phyloP scores from a whole-genome alignment of 1,139 yeast species.

The Spathaspora sp. region DNA sequence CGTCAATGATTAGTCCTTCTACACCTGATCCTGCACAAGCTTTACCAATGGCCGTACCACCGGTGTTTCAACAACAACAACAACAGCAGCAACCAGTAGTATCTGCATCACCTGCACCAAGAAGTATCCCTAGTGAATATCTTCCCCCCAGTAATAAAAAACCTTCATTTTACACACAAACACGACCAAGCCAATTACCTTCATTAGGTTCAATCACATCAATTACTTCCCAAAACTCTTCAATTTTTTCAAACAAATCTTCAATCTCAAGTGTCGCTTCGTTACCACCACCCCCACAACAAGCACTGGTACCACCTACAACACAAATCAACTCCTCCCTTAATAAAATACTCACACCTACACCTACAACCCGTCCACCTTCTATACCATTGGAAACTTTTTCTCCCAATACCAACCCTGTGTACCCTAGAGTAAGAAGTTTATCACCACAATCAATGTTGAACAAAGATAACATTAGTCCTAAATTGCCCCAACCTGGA shows the following conservation, averaged over 20 bases:
- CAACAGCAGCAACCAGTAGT: slow-evolving; percentile 10
- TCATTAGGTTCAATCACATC: slow-evolving; percentile 17
- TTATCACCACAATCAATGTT: slow-evolving; percentile 6
- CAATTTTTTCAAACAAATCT: slow-evolving; percentile 35
- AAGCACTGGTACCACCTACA: background rate
- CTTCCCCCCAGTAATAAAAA: background rate
- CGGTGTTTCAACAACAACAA: slow-evolving; percentile 1
- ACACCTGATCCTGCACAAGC: slow-evolving; percentile 3
- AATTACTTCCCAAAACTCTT: slow-evolving; percentile 30
- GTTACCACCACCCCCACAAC: slow-evolving; percentile 17
- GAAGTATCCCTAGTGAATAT: slow-evolving; percentile 9
- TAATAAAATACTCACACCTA: background rate
- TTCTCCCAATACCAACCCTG: slow-evolving; percentile 5
- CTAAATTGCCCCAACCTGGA: slow-evolving; percentile 16
- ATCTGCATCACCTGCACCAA: slow-evolving; percentile 1
- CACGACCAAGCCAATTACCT: slow-evolving; percentile 1
- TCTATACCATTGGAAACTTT: slow-evolving; percentile 7
- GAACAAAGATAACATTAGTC: slow-evolving; percentile 3
- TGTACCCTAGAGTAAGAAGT: slow-evolving; percentile 8
- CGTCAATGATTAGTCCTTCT: slow-evolving; percentile 8
- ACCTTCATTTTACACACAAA: background rate
- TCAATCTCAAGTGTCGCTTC: slow-evolving; percentile 34
- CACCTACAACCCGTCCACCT: slow-evolving; percentile 5
- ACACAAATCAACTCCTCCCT: background rate
- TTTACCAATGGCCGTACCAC: slow-evolving; percentile 5